Conservation (phyloP, 2,329 filamentous ascomycete species). For the Phyllosticta citriasiana region DNA sequence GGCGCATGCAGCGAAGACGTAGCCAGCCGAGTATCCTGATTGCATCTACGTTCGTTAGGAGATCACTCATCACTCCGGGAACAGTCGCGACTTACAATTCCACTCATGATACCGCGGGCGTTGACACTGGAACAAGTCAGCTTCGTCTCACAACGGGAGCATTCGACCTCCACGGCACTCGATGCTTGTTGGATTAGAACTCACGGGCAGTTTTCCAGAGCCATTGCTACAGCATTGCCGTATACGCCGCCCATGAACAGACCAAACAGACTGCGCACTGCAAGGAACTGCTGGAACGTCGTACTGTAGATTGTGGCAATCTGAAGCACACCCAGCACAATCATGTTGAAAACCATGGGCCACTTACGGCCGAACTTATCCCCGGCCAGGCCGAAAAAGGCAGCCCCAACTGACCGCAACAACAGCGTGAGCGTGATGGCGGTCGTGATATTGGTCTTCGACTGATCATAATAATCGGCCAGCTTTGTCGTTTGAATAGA, state of each 20-base stretch:
- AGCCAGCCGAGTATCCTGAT: conserved; percentile 72
- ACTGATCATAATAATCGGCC: conserved; percentile 46
- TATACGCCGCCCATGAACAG: conserved; percentile 76
- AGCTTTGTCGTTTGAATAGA: conserved; percentile 70
- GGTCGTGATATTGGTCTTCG: conserved; percentile 60
- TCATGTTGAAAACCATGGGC: conserved; percentile 75
- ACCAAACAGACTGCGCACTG: conserved; percentile 62
- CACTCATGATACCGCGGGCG: conserved; percentile 69
- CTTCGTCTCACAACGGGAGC: conserved; percentile 14
- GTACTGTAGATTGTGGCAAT: conserved; percentile 67
- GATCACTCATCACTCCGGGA: not conserved
- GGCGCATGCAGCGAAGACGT: conserved; percentile 65
- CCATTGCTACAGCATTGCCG: conserved; percentile 69
- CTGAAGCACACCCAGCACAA: conserved; percentile 59
- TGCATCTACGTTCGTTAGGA: conserved; percentile 41
- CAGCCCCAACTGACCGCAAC: conserved; percentile 64
- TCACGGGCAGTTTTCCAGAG: conserved; percentile 61
- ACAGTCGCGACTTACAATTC: conserved; percentile 41
- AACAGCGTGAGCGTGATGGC: conserved; percentile 69
- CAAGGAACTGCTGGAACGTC: conserved; percentile 66
- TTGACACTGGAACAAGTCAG: conserved; percentile 29
- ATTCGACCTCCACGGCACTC: not conserved
- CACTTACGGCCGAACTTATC: conserved; percentile 76
- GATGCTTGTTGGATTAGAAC: conserved; percentile 16
- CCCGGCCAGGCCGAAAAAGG: conserved; percentile 64